phyloP scores from a whole-genome alignment of 805 yeast genomes.

The Saturnispora ahearnii region DNA sequence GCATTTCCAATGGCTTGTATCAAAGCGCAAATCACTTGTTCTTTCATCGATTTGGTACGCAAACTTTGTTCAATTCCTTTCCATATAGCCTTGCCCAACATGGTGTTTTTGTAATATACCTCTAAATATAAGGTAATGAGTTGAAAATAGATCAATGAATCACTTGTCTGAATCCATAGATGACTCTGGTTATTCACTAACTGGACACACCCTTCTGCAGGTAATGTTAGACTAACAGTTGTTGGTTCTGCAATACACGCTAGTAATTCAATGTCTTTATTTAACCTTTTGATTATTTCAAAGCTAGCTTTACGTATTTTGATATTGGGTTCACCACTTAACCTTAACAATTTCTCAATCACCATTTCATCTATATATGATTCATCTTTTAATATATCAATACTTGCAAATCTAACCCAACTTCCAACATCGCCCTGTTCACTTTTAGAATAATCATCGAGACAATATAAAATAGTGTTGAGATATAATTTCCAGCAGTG shows the following conservation, averaged over 20 bases:
- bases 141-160: not conserved
- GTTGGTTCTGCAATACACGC: not conserved
- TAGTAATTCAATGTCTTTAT: not conserved
- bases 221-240: not conserved
- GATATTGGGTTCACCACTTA: not conserved
- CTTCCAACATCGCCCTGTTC: slow-evolving; percentile 92
- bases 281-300: not conserved
- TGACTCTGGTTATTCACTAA: not conserved
- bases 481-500: not conserved
- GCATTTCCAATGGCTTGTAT: not conserved
- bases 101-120: not conserved
- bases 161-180: not conserved
- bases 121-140: not conserved
- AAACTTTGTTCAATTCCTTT: not conserved
- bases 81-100: not conserved
- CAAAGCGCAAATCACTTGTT: not conserved
- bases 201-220: not conserved
- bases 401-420: slow-evolving; percentile 37
- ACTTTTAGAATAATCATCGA: slow-evolving; percentile 73
- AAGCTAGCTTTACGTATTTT: not conserved
- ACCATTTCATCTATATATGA: not conserved
- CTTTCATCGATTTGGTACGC: not conserved
- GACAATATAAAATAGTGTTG: slow-evolving; percentile 3
- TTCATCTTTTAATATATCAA: not conserved
- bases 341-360: not conserved